A percentile compares a stretch with the other conserved stretches of the same genome.
Conservation (phyloP, 805 yeast genomes). For the Wickerhamiella dianesei region DNA sequence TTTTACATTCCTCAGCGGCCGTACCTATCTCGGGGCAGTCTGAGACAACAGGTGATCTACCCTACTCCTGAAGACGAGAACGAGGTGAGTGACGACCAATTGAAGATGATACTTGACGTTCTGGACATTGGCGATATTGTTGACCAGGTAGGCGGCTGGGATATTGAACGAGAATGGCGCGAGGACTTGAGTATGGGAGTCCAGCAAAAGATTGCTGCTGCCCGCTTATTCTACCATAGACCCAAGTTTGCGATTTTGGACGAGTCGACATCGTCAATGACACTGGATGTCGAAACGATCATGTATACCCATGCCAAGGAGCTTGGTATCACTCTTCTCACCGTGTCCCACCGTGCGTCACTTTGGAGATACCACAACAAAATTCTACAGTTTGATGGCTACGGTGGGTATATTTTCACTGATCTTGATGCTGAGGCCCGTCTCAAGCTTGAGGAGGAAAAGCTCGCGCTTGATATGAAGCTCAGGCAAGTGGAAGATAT, state of each 20-base stretch:
- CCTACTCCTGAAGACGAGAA: constrained; percentile 56
- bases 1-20: constrained; percentile 91
- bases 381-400: constrained; percentile 75
- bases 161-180: constrained; percentile 65
- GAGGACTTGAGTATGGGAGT: constrained; percentile 83
- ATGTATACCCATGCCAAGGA: constrained; percentile 76
- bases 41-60: constrained; percentile 79
- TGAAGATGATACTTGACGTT: constrained; percentile 25
- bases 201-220: constrained; percentile 88
- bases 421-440: constrained; percentile 62
- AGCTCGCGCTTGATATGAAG: constrained; percentile 51
- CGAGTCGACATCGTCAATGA: constrained; percentile 90
- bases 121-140: constrained; percentile 25
- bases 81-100: constrained; percentile 24
- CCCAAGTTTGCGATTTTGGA: constrained; percentile 92
- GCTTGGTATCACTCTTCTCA: constrained; percentile 65
- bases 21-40: constrained; percentile 64
- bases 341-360: constrained; percentile 87
- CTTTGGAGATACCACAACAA: constrained; percentile 84
- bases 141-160: constrained; percentile 41
- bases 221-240: constrained; percentile 75
- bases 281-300: constrained; percentile 78
- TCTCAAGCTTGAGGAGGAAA: constrained; percentile 62
- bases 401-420: constrained; percentile 50
- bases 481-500: constrained; percentile 59